Base-by-base conservation (phyloP, 306 rosid species). In the Vigna trinervia region DNA sequence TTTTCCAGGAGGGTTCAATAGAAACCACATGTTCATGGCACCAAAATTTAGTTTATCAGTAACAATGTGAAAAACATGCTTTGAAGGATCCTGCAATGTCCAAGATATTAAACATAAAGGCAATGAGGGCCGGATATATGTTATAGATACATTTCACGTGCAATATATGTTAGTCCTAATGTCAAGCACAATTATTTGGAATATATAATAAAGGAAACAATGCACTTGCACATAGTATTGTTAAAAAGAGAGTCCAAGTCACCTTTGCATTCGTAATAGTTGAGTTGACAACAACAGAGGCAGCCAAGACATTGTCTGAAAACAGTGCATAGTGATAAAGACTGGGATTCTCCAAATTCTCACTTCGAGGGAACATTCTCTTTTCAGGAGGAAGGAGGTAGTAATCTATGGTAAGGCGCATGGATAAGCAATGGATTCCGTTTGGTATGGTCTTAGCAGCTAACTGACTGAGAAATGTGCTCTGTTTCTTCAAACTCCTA, bases 11-110 rank as follows among this genome's bases (percentile, higher is more conserved):
- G 99, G 93, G 75, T 96, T 96, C 85, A 87, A 85, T 71, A 92
- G 93, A 89, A 96, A 96, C 99, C 99, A 96, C 98, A 96, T 91
- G 74, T 81, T 96, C 97, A 96, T 89, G 79, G 99, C 99, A 81
- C 97, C 99, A 87, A 89, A 88, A 77, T 96, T 92, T 69, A 96
- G 96, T 84, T 91, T 91, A 84, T 92, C 97, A 15, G 98, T 89
- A 76, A 96, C 99, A 51, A 92, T 85, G 81, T 96, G 99, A 76
- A 96, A 91, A 81, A 92, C 99, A 78, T 96, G 97, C 79, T 89
- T 92, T 22, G 96, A 92, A 59, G 96, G 88, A 86, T 96, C 99
- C 98, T 96, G 87, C 86, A 80, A 79, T 36, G 48, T 67, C 22
- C 51, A 72, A 83, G 72, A 71, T 80, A 80, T 73, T 54, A 83